Percentiles rank a stretch among this genome's conserved stretches.
Conservation (phyloP, 805 yeast genomes). For the Candida gorgasii region DNA sequence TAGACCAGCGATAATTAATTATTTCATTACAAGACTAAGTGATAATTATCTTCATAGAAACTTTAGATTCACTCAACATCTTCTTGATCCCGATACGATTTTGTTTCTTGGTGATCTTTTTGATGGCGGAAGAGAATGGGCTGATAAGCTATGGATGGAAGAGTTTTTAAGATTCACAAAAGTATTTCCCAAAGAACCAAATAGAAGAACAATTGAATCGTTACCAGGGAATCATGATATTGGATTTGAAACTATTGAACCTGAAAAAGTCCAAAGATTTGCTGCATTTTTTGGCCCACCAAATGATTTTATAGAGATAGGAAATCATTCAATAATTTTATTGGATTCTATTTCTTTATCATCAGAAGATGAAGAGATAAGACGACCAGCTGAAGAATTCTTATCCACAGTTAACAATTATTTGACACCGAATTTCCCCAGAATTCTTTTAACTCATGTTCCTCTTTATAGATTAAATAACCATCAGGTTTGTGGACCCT, state of each 20-base stretch:
- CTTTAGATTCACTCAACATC: slow-evolving; percentile 56
- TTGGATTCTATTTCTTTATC: slow-evolving; percentile 78
- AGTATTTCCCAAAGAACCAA: slow-evolving; percentile 61
- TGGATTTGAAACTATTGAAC: slow-evolving; percentile 80
- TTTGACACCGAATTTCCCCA: slow-evolving; percentile 45
- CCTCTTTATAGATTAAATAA: slow-evolving; percentile 76
- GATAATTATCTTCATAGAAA: slow-evolving; percentile 84
- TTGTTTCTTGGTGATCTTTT: slow-evolving; percentile 88
- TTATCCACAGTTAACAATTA: slow-evolving; percentile 35
- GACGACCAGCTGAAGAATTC: slow-evolving; percentile 54
- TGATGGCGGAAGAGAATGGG: slow-evolving; percentile 94
- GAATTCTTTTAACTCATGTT: slow-evolving; percentile 80
- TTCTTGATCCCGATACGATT: slow-evolving; percentile 71
- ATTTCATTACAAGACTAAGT: slow-evolving; percentile 58
- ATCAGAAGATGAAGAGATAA: slow-evolving; percentile 51
- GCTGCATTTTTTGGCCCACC: slow-evolving; percentile 72
- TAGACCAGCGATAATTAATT: slow-evolving; percentile 50
- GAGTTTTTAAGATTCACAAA: slow-evolving; percentile 69
- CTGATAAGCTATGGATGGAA: slow-evolving; percentile 58
- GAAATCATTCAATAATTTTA: slow-evolving; percentile 70
- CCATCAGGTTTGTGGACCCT: slow-evolving; percentile 68
- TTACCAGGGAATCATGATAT: slow-evolving; percentile 96
- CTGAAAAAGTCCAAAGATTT: slow-evolving; percentile 62
- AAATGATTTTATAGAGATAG: slow-evolving; percentile 52
- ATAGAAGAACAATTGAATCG: slow-evolving; percentile 37